Base-by-base conservation (phyloP, 2,329 filamentous ascomycete genomes). In the Thelonectria blattea region DNA sequence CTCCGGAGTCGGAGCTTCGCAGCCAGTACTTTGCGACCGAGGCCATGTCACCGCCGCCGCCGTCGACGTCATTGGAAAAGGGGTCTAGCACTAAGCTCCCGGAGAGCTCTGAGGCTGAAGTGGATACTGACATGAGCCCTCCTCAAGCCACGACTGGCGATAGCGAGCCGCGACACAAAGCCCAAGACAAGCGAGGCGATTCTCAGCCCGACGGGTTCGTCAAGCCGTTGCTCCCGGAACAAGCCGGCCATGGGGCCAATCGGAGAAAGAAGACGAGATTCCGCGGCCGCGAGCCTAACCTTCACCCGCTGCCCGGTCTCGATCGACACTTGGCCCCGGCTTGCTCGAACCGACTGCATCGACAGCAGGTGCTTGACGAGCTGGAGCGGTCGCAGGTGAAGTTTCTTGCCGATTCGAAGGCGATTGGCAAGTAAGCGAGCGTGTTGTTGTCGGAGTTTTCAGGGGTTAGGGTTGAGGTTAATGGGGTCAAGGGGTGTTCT, bases 351-450 rank as follows among this genome's bases (percentile, higher is more conserved):
- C 49, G 58, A 12, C 63, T 52, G 7, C 62, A 67, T 27, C 66
- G 72, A 12, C 53, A 70, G 48, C 56, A 68, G 14, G 62, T 75
- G n/a, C 61, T 76, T 10, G 63, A 64, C 27, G 64, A 72, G 34
- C 65, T 76, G 8, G 67, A 71, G 51, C 70, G 60, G 17, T 65
- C 68, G 6, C 71, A 73, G 4, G 60, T 61, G 4, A 73, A 70
- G 27, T 75, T 75, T 43, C 54, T 75, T 5, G 56, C 59, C 2
- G 65, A 72, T 9, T 39, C 39, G 4, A n/a, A 41, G 59, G 49
- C 5, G 63, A 50, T 14, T 56, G 14, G 15, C 32, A 14, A n/a
- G 11, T 15, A 17, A 11, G 14, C 18, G 8, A 27, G 22, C 4
- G 5, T n/a, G 27, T 15, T 11, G 7, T 9, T 15, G 11, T 20